Evolutionary conservation across 23 red algal genomes (phyloP), one percentile per base, ranked within the genome.

Genomic region (Pyropia haitanensis): DNA sequence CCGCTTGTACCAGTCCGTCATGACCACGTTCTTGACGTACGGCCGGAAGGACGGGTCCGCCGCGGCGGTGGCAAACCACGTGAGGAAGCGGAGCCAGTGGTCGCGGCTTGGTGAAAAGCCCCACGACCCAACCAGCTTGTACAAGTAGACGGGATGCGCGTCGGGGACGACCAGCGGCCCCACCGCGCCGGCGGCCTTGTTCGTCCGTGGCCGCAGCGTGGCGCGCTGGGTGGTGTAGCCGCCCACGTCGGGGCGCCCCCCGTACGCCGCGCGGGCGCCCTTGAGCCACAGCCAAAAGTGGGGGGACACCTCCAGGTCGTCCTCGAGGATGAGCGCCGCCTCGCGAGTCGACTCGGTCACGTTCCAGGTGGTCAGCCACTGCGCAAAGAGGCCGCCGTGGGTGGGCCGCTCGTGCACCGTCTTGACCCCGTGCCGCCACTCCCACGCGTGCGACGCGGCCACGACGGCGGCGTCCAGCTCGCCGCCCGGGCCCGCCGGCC

Each of bases 321-420:
- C 84, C 22, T 89, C 84, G 14, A 89, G 64, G 28, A 89, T 89
- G 22, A 89, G 58, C 6, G 64, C 84, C 50, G 71, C 64, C 55
- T 88, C 82, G 16, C 60, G 74, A 20, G 72, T 71, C 60, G 74
- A 56, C 66, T 76, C 61, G 5, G 79, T 64, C 5, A 73, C 66
- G 67, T 88, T 88, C 82, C 82, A 88, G 8, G 73, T 71, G 33
- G 74, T 76, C 24, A 88, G 64, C 82, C 82, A 88, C 29, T 78
- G 75, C 64, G 71, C 59, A 34, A 76, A 78, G 32, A 88, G 54
- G 28, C 82, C 82, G 22, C 65, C 75, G 68, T 88, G 73, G 19
- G 53, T 63, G 8, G 56, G 21, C 2, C 82, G 72, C 71, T 70
- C 70, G 51, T 78, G 72, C 60, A 88, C 76, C 21, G 65, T 31